Percentiles rank a stretch among this genome's conserved stretches.
These are phyloP conservation scores for Basipetospora chlamydospora DNA, from an alignment of 2,329 filamentous ascomycete genomes.

Conservation along the genomic window DNA sequence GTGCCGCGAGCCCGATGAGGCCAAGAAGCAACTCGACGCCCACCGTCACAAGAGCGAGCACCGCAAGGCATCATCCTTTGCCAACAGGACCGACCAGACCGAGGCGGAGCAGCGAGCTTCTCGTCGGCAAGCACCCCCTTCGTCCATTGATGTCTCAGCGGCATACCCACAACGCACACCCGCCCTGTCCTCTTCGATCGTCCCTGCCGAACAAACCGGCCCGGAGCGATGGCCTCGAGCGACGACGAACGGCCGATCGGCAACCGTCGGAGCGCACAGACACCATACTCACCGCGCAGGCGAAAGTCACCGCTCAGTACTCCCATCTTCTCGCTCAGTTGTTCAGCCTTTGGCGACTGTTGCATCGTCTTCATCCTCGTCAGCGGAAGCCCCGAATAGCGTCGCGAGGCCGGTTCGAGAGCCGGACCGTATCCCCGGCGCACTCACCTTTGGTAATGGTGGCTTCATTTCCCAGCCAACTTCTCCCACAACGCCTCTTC, in stretches of 20 bases:
- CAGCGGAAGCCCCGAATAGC: background rate
- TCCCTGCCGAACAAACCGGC: constrained; percentile 11
- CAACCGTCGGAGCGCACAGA: constrained; percentile 24
- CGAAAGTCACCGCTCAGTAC: constrained; percentile 34
- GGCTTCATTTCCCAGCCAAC: constrained; percentile 77
- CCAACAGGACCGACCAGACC: constrained; percentile 35
- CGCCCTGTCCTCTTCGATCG: constrained; percentile 14
- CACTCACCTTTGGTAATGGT: constrained; percentile 54
- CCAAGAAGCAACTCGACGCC: constrained; percentile 52
- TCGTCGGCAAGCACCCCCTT: constrained; percentile 69
- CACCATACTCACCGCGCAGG: constrained; percentile 35
- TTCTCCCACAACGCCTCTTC: constrained; percentile 73
- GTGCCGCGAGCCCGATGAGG: constrained; percentile 71
- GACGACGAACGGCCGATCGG: background rate
- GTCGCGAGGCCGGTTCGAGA: constrained; percentile 1
- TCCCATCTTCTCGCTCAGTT: constrained; percentile 33
- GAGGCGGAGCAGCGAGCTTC: constrained; percentile 47
- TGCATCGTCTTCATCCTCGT: constrained; percentile 26
- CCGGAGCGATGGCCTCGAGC: constrained; percentile 1
- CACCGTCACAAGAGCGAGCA: constrained; percentile 36
- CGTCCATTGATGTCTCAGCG: constrained; percentile 43
- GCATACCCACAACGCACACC: constrained; percentile 19
- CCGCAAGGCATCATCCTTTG: constrained; percentile 34
- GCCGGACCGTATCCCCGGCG: constrained; percentile 67
- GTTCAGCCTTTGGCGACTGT: constrained; percentile 55